These are phyloP conservation scores for Citrus hindsii DNA, from an alignment of 345 rosid species.

Conservation along the genomic window DNA sequence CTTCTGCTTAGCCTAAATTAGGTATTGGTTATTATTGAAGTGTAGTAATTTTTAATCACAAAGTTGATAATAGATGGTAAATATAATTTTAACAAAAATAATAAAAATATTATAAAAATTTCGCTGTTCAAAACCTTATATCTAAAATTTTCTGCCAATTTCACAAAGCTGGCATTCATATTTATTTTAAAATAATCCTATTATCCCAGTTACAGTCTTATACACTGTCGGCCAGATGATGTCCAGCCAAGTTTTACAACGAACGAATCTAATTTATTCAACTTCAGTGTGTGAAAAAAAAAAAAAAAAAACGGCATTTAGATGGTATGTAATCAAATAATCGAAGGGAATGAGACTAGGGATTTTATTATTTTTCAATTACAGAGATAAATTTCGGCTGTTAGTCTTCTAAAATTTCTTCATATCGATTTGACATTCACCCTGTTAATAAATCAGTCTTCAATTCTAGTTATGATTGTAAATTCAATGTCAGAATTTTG, in stretches of 20 bases:
- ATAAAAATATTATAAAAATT: no score
- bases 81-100: no score
- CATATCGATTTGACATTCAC: conserved; percentile 5
- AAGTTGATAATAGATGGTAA: no score
- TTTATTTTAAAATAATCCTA: no score
- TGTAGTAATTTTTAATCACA: no score
- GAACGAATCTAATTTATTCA: background rate
- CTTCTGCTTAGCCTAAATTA: no score
- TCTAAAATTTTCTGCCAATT: no score
- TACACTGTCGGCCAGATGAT: background rate
- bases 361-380: background rate
- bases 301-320: no score
- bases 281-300: background rate
- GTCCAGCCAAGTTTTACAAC: background rate
- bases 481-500: conserved; percentile 15
- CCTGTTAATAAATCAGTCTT: background rate
- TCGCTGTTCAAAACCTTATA: no score
- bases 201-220: no score
- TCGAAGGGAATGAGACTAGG: background rate
- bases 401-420: conserved; percentile 7
- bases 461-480: conserved; percentile 5
- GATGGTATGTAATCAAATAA: conserved; percentile 5
- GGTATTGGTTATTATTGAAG: no score
- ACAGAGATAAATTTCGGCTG: background rate
- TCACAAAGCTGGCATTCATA: no score